phyloP scores from a whole-genome alignment of 2,329 filamentous ascomycete species.

The Fusarium nodosum region DNA sequence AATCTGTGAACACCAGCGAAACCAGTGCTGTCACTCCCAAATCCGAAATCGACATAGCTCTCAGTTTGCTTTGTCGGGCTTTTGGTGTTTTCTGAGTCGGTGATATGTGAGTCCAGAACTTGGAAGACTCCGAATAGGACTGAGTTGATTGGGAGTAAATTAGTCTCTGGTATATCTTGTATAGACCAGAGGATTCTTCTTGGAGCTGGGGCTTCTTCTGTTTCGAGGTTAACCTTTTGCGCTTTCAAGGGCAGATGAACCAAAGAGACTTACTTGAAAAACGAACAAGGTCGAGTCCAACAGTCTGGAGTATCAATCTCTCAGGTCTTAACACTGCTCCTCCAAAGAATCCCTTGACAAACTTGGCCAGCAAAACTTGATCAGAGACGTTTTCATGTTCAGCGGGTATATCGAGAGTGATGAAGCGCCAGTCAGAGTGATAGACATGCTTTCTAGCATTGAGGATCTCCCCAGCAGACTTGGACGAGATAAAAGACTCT shows the following conservation, averaged over 20 bases:
- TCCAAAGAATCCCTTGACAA: conserved; percentile 51
- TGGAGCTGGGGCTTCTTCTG: conserved; percentile 20
- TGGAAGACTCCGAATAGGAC: conserved; percentile 50
- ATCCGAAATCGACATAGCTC: conserved; percentile 51
- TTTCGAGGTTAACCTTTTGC: not conserved
- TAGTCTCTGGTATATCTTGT: conserved; percentile 34
- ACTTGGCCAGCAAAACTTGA: conserved; percentile 49
- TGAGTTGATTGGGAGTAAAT: conserved; percentile 39
- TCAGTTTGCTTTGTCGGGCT: conserved; percentile 2
- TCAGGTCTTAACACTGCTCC: conserved; percentile 51
- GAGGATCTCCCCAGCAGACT: conserved; percentile 45
- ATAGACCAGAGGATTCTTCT: conserved; percentile 36
- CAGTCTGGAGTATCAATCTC: conserved; percentile 30
- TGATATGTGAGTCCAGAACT: conserved; percentile 37
- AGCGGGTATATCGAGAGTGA: conserved; percentile 42
- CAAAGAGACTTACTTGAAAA: conserved; percentile 34
- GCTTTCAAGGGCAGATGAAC: fast-evolving
- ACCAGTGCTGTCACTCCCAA: conserved; percentile 43
- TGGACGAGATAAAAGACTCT: conserved; percentile 46
- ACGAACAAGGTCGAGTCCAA: conserved; percentile 24
- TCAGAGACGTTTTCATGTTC: conserved; percentile 39
- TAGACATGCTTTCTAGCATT: conserved; percentile 43
- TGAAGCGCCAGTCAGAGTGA: conserved; percentile 45
- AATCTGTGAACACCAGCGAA: conserved; percentile 53
- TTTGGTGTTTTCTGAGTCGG: not conserved